Evolutionary conservation across 2,329 filamentous ascomycete species (phyloP), one percentile per base, ranked within the genome.

Genomic region (Microdochium paspali): DNA sequence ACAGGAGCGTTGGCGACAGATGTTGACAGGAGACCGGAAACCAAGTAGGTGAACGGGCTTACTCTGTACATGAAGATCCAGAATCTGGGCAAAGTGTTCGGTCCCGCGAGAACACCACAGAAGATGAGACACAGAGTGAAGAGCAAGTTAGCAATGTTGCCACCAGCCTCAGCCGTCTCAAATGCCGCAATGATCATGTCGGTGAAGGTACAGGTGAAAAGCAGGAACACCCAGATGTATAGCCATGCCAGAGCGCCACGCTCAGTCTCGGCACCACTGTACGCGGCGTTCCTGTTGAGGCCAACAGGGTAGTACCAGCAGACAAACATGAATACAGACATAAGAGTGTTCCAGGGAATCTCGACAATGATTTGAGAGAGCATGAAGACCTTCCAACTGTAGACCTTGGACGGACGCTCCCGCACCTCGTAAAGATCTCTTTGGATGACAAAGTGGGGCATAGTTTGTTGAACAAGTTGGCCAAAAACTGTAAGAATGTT

Each of bases 251-350:
- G 77, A 1, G 72, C 84, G 10, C 87, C 86, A 25, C 88, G 85
- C 57, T 88, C 80, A 4, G 75, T 61, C 1, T 84, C 76, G 52
- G 80, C 70, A 50, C 76, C 75, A 3, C 80, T 79, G 1, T 71
- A 71, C 15, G 72, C 67, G 2, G 86, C 85, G 58, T 91, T 90
- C 50, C 69, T 66, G 63, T 88, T 81, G 10, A 93, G 76, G 2
- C 87, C 87, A 47, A 94, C 79, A 1, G 89, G 87, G 61, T 90
- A 95, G 71, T 95, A 95, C 79, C 86, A 91, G 62, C 75, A 82
- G 58, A 88, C 74, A 71, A 74, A 95, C 70, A 90, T 84, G 53
- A 94, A 67, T n/a, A 83, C 74, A 3, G 81, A 79, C 74, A 87
- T 84, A 40, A 93, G 66, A 0, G 82, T 77, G 61, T 94, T 89